These are phyloP conservation scores for Leccinum aurantiacum DNA, from an alignment of 768 basidiomycete genomes.

Conservation along the genomic window DNA sequence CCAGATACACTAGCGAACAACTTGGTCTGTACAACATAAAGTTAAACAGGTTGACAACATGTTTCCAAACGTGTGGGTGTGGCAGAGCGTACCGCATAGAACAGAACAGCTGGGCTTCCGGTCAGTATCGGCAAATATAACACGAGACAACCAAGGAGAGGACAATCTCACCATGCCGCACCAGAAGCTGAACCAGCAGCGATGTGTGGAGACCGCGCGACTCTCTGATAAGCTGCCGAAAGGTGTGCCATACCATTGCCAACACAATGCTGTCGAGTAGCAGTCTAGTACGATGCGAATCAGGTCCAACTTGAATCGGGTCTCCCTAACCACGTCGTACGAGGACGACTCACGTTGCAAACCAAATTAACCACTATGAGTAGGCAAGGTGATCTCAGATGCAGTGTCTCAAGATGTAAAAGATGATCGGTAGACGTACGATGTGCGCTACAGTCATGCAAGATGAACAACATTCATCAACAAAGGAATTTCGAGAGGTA, in stretches of 20 bases:
- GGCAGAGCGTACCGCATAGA: constrained; percentile 4
- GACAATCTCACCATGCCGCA: neutral
- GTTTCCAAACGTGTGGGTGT: neutral
- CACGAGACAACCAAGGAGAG: neutral
- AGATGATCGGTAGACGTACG: constrained; percentile 4
- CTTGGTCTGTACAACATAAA: constrained; percentile 1
- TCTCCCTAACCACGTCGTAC: neutral
- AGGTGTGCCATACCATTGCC: constrained; percentile 1
- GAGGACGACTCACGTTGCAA: constrained; percentile 3
- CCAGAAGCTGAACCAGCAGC: constrained; percentile 1
- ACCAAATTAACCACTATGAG: constrained; percentile 10
- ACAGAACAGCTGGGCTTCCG: neutral
- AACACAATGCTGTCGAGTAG: constrained; percentile 11
- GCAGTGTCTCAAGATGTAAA: neutral
- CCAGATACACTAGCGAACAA: constrained; percentile 3
- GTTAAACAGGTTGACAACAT: neutral
- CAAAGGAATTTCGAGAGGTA: neutral
- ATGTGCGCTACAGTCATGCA: neutral
- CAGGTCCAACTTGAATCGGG: neutral
- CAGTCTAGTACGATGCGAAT: constrained; percentile 3
- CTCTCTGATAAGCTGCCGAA: neutral
- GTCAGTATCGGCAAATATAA: neutral
- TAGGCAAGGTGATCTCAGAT: neutral
- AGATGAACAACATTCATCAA: neutral
- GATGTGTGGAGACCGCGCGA: neutral